Evolutionary conservation across 352 stramenopile species (phyloP), one percentile per base, ranked within the genome.

Genomic region (Pythium folliculosum): DNA sequence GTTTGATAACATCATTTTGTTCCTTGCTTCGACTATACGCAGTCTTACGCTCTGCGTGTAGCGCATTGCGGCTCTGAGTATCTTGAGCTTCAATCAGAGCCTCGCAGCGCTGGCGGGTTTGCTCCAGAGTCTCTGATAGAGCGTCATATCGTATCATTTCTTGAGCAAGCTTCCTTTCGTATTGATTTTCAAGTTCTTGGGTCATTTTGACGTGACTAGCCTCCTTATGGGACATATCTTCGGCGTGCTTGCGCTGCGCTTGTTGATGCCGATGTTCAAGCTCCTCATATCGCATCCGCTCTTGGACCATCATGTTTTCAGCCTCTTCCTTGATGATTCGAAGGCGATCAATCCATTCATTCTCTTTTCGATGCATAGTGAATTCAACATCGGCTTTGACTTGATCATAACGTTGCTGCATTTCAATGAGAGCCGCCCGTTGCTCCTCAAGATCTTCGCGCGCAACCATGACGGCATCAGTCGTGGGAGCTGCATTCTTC

Each of bases 121-220:
- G 77, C 70, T 97, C 89, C 40, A 98, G 79, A 6, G 81, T 91
- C 73, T 97, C 92, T 0, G 87, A 93, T 0, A 97, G 69, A 6
- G 82, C 77, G 47, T 98, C 92, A 59, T 96, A 98, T 19, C 92
- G 73, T 53, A 84, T 71, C 22, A 97, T 77, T 62, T 98, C 92
- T 48, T 97, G 78, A 9, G 92, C 91, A 0, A 98, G 69, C 45
- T 96, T 95, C 22, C 91, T 84, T 61, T 98, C 92, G 67, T 97
- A 98, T 64, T 97, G 85, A 56, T 97, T 98, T 65, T 97, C 91
- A 5, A 97, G 78, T 50, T 98, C 91, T 65, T 96, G 82, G 0
- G 80, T 89, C 70, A 95, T 88, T 47, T 91, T 94, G 9, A 91
- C 84, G 40, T 96, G 86, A 47, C 82, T 89, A 0, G 76, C 82